Evolutionary conservation across 169 alveolate species (phyloP).

Genomic region (Eimeria maxima): DNA sequence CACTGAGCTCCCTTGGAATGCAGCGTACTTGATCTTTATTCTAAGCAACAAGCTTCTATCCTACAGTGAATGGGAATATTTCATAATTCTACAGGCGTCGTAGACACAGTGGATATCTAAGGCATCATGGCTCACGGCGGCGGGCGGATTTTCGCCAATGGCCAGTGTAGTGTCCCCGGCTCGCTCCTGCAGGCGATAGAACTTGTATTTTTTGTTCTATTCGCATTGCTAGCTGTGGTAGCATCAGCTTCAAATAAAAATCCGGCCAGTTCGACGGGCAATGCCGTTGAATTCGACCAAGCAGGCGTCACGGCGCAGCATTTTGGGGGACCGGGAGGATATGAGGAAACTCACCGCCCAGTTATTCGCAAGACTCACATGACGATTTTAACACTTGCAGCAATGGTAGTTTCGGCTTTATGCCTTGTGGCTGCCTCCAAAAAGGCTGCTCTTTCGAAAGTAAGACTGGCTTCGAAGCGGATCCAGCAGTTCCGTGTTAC

Average conservation of each 20-base stretch:
- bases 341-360: neutral
- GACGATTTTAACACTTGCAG: neutral
- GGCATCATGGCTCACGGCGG: conserved; percentile 30
- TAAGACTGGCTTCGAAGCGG: neutral
- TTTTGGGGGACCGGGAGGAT: neutral
- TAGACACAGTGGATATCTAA: neutral
- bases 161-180: neutral
- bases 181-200: neutral
- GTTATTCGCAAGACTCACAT: neutral
- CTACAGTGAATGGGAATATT: neutral
- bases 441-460: neutral
- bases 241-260: neutral
- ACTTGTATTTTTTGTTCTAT: neutral
- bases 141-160: neutral
- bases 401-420: neutral
- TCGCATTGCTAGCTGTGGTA: neutral
- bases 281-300: neutral
- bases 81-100: neutral
- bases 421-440: neutral
- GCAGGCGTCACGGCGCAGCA: neutral
- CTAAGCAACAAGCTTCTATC: neutral
- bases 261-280: neutral
- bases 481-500: neutral
- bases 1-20: neutral
- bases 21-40: neutral